Evolutionary conservation across 768 basidiomycete genomes (phyloP).

Genomic region (Tricholoma saponaceum): DNA sequence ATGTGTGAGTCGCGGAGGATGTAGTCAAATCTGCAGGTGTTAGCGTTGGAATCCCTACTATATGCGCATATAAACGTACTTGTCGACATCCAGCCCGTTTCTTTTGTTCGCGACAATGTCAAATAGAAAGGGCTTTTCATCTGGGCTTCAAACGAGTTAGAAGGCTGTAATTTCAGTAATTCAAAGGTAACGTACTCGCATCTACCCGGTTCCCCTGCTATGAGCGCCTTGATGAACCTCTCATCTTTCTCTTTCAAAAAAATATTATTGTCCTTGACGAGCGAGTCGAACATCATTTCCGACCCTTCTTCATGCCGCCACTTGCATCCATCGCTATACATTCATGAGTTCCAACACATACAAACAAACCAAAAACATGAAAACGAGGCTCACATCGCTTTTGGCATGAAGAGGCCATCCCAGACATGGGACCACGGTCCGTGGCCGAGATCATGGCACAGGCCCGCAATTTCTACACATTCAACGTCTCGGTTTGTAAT

Average conservation of each 20-base stretch:
- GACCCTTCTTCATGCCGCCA: constrained; percentile 83
- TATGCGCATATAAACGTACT: constrained; percentile 37
- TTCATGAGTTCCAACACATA: not conserved
- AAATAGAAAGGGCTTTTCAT: constrained; percentile 72
- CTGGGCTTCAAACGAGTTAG: constrained; percentile 18
- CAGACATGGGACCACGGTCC: constrained; percentile 87
- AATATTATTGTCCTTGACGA: constrained; percentile 54
- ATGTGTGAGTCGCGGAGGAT: constrained; percentile 72
- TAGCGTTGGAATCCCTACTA: not conserved
- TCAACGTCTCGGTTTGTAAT: constrained; percentile 71
- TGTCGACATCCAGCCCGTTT: constrained; percentile 86
- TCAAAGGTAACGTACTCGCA: constrained; percentile 44
- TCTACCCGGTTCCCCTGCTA: constrained; percentile 52
- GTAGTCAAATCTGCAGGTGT: constrained; percentile 65
- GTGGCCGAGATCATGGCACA: constrained; percentile 84
- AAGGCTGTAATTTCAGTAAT: not conserved
- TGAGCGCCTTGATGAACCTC: constrained; percentile 72
- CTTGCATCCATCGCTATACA: constrained; percentile 36
- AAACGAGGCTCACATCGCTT: constrained; percentile 46
- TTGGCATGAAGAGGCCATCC: constrained; percentile 70
- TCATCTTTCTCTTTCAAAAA: constrained; percentile 45
- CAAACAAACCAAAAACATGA: not conserved
- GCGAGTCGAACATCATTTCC: constrained; percentile 76
- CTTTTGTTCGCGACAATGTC: constrained; percentile 81
- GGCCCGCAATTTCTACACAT: constrained; percentile 76